These are phyloP conservation scores for Ophiosphaerella korrae DNA, from an alignment of 2,329 filamentous ascomycete genomes.

Conservation along the genomic window DNA sequence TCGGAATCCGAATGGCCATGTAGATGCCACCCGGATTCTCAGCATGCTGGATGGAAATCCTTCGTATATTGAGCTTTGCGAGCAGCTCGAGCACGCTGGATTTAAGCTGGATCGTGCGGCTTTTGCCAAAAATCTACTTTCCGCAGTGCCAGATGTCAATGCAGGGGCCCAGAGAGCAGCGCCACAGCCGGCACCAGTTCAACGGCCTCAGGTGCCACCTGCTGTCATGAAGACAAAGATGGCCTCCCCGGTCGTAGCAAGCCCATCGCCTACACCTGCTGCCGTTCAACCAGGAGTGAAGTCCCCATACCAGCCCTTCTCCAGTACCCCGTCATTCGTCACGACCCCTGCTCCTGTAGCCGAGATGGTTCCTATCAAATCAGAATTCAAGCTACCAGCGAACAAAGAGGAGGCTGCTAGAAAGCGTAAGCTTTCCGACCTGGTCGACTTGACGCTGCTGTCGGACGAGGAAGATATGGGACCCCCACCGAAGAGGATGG, in stretches of 20 bases:
- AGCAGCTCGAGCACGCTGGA: slow-evolving; percentile 56
- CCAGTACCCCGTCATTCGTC: slow-evolving; percentile 16
- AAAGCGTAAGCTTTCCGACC: slow-evolving; percentile 60
- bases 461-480: slow-evolving; percentile 52
- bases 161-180: slow-evolving; percentile 27
- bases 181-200: slow-evolving; percentile 12
- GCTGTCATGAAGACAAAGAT: slow-evolving; percentile 28
- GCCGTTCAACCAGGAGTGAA: slow-evolving; percentile 17
- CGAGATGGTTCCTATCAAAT: slow-evolving; percentile 37
- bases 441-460: slow-evolving; percentile 58
- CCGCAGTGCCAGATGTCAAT: slow-evolving; percentile 51
- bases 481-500: slow-evolving; percentile 42
- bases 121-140: slow-evolving; percentile 59
- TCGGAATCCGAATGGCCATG: slow-evolving; percentile 48
- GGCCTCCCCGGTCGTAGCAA: slow-evolving; percentile 21
- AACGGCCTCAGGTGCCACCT: slow-evolving; percentile 22
- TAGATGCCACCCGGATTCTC: slow-evolving; percentile 50
- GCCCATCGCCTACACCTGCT: slow-evolving; percentile 18
- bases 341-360: slow-evolving; percentile 32
- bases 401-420: slow-evolving; percentile 62
- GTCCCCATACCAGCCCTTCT: slow-evolving; percentile 20
- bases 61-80: slow-evolving; percentile 61
- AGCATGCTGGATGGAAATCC: slow-evolving; percentile 59
- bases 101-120: slow-evolving; percentile 57
- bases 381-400: slow-evolving; percentile 41